Conservation (phyloP, 2,329 filamentous ascomycete genomes). For the Celoporthe dispersa region DNA sequence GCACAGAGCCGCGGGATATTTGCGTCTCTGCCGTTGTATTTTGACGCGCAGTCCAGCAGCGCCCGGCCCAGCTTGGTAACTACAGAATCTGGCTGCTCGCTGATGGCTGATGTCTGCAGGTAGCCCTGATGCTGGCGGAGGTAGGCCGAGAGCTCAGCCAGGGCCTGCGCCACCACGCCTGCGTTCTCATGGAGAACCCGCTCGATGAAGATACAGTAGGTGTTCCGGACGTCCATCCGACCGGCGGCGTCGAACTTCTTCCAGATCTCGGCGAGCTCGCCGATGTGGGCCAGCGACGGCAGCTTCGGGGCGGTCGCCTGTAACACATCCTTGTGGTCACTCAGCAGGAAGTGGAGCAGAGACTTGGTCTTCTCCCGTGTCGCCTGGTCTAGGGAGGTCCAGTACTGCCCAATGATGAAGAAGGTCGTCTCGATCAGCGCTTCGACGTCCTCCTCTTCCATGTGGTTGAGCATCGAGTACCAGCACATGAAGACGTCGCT, state of each 20-base stretch:
- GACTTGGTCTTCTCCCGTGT: conserved; percentile 64
- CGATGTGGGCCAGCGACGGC: conserved; percentile 75
- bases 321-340: conserved; percentile 64
- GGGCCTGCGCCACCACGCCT: conserved; percentile 80
- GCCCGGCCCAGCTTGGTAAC: conserved; percentile 74
- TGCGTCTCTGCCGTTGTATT: conserved; percentile 70
- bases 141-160: conserved; percentile 77
- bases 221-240: conserved; percentile 70
- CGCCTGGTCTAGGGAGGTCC: conserved; percentile 66
- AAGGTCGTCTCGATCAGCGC: conserved; percentile 86
- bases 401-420: conserved; percentile 82
- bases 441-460: conserved; percentile 80
- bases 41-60: conserved; percentile 83
- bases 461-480: conserved; percentile 74
- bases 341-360: conserved; percentile 68
- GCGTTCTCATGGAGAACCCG: conserved; percentile 83
- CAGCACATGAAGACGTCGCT: conserved; percentile 82
- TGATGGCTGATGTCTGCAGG: conserved; percentile 77
- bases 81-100: conserved; percentile 80
- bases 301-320: conserved; percentile 72
- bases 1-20: conserved; percentile 76
- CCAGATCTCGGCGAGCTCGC: conserved; percentile 71
- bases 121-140: conserved; percentile 75
- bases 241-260: conserved; percentile 64
- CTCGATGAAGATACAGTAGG: conserved; percentile 71